These are phyloP conservation scores for Chlamydomonas urium DNA, from an alignment of 139 green algal species.

Conservation along the genomic window DNA sequence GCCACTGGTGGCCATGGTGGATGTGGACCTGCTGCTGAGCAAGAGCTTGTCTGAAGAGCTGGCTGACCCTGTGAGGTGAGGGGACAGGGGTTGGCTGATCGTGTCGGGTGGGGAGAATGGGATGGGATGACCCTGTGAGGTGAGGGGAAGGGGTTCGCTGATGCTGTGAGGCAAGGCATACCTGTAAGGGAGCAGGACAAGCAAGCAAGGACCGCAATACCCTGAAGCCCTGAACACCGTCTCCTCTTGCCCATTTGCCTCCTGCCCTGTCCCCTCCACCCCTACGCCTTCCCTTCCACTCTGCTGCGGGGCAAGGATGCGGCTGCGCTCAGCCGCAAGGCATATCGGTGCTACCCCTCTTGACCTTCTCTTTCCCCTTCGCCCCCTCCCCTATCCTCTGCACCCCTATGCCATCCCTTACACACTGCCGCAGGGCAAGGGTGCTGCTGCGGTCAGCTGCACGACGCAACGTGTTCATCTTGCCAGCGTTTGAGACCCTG, in stretches of 20 bases:
- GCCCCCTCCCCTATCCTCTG: too few species aligned
- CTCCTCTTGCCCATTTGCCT: too few species aligned
- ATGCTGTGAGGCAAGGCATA: not conserved
- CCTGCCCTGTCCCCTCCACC: not conserved
- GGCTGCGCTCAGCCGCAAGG: not conserved
- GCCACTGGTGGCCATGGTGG: conserved; percentile 43
- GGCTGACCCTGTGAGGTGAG: not conserved
- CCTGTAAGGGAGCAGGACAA: not conserved
- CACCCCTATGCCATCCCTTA: too few species aligned
- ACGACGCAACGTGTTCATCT: conserved; percentile 27
- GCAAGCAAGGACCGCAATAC: not conserved
- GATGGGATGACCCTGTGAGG: too few species aligned
- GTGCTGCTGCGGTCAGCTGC: conserved; percentile 16
- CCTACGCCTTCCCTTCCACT: too few species aligned
- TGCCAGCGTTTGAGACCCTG: conserved; percentile 51
- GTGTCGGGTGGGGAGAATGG: not conserved
- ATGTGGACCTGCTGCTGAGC: conserved; percentile 43
- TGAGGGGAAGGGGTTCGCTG: not conserved
- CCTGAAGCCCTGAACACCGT: not conserved
- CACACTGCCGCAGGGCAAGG: too few species aligned
- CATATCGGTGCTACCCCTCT: not conserved
- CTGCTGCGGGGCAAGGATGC: not conserved
- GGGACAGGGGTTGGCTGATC: not conserved
- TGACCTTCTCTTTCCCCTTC: not conserved
- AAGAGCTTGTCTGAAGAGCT: not conserved